phyloP scores from a whole-genome alignment of 2,329 filamentous ascomycete species.

The Fusarium sterilihyphosum region DNA sequence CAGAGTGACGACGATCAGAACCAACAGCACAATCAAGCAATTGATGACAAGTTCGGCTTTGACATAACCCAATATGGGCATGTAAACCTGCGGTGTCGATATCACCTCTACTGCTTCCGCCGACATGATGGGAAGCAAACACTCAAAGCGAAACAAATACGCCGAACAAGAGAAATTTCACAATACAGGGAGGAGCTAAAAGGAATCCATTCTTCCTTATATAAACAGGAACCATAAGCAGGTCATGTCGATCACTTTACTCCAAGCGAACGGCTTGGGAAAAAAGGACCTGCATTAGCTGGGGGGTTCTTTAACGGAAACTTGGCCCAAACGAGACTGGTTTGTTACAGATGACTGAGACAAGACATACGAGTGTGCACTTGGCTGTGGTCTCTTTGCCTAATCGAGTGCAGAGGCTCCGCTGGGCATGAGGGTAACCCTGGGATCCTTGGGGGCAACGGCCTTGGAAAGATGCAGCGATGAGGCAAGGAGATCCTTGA shows the following conservation, averaged over 20 bases:
- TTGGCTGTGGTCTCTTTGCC: slow-evolving; percentile 1
- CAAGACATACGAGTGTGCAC: not conserved
- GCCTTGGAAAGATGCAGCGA: not conserved
- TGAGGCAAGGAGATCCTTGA: not conserved
- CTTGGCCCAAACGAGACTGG: not conserved
- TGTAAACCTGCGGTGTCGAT: slow-evolving; percentile 23
- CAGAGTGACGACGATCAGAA: slow-evolving; percentile 42
- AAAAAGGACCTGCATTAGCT: slow-evolving; percentile 24
- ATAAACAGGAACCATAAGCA: not conserved
- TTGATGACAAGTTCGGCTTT: slow-evolving; percentile 45
- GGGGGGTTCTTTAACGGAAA: not conserved
- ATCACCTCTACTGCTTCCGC: slow-evolving; percentile 8
- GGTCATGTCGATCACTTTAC: slow-evolving; percentile 23
- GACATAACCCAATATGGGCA: slow-evolving; percentile 39
- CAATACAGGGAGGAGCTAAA: not conserved
- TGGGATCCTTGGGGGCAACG: not conserved
- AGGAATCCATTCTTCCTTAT: slow-evolving; percentile 20
- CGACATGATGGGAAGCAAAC: slow-evolving; percentile 10
- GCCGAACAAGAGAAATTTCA: not conserved
- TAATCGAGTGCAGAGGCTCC: not conserved
- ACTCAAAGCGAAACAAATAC: slow-evolving; percentile 14
- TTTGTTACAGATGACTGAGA: not conserved
- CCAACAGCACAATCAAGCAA: slow-evolving; percentile 44
- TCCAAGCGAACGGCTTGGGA: not conserved
- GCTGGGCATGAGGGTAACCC: not conserved